These are phyloP conservation scores for Rhodotorula toruloides DNA, from an alignment of 768 basidiomycete species.

Conservation along the genomic window DNA sequence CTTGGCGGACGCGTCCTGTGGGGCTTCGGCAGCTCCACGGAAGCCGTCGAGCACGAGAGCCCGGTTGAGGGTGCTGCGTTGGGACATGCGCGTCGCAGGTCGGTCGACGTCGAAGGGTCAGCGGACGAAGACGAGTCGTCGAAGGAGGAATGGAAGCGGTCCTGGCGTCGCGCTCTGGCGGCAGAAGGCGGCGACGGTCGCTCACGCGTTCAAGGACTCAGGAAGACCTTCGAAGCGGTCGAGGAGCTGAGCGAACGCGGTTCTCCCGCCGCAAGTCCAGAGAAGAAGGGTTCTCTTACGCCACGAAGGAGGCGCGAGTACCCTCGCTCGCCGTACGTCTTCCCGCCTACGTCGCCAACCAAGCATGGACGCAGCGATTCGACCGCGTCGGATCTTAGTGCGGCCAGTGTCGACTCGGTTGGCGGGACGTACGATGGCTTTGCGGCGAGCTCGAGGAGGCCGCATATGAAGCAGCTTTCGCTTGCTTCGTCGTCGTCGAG, in stretches of 20 bases:
- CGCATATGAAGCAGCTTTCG: background rate
- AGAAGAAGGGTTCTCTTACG: background rate
- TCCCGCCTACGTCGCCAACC: too few relatives aligned
- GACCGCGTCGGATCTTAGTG: slow-evolving; percentile 2
- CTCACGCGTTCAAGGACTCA: slow-evolving; percentile 34
- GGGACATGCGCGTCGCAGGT: background rate
- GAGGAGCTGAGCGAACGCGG: background rate
- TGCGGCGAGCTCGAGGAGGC: background rate
- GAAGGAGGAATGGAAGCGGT: slow-evolving; percentile 39
- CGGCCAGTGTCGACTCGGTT: slow-evolving; percentile 25
- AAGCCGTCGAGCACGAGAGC: background rate
- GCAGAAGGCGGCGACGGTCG: slow-evolving; percentile 6
- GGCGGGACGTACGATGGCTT: background rate
- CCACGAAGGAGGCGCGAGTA: too few relatives aligned
- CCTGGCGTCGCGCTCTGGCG: slow-evolving; percentile 23
- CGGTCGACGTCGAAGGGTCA: slow-evolving; percentile 25
- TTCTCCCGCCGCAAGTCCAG: background rate
- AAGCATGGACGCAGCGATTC: slow-evolving; percentile 5
- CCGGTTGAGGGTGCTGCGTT: background rate
- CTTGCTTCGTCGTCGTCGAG: background rate
- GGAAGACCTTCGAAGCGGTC: slow-evolving; percentile 31
- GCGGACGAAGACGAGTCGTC: slow-evolving; percentile 29
- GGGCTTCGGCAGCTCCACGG: slow-evolving; percentile 13
- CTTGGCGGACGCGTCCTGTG: slow-evolving; percentile 27
- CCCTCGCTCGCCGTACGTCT: too few relatives aligned